Evolutionary conservation across 2,329 filamentous ascomycete genomes (phyloP).

Genomic region (Fusarium hainanense): DNA sequence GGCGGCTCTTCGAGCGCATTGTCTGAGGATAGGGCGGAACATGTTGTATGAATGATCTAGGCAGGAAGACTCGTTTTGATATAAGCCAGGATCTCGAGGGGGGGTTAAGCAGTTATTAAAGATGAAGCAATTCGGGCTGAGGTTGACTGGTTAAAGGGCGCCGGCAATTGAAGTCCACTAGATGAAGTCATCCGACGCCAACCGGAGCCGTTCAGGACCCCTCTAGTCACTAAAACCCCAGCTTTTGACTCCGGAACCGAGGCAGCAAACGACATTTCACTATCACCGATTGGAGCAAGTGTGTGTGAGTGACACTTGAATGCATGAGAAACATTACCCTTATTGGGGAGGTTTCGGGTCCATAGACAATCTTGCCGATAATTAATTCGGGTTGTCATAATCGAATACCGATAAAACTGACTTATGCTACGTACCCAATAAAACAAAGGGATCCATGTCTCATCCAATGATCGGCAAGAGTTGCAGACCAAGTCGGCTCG

Average conservation of each 20-base stretch:
- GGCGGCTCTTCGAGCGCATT: slow-evolving; percentile 42
- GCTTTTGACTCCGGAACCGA: slow-evolving; percentile 45
- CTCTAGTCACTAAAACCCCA: slow-evolving; percentile 37
- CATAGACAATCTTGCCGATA: slow-evolving; percentile 20
- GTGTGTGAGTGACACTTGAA: background rate
- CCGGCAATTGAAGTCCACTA: slow-evolving; percentile 40
- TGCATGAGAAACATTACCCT: slow-evolving; percentile 26
- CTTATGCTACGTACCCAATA: slow-evolving; percentile 17
- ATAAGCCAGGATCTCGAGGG: background rate
- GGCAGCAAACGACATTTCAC: slow-evolving; percentile 11
- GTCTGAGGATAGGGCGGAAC: slow-evolving; percentile 49
- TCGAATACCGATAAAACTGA: slow-evolving; percentile 30
- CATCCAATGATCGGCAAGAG: slow-evolving; percentile 33
- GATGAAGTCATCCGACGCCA: slow-evolving; percentile 49
- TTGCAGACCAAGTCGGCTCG: slow-evolving; percentile 33
- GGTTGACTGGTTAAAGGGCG: slow-evolving; percentile 28
- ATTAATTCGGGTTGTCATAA: slow-evolving; percentile 20
- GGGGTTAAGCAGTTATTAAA: slow-evolving; percentile 31
- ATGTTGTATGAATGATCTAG: slow-evolving; percentile 32
- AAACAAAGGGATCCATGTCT: slow-evolving; percentile 4
- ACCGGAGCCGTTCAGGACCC: slow-evolving; percentile 39
- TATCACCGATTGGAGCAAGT: slow-evolving; percentile 17
- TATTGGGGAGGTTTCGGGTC: slow-evolving; percentile 25
- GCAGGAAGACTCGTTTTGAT: background rate
- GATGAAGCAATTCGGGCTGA: slow-evolving; percentile 27